Conservation (phyloP, 2,329 filamentous ascomycete genomes). For the Ophiostoma tasmaniense region DNA sequence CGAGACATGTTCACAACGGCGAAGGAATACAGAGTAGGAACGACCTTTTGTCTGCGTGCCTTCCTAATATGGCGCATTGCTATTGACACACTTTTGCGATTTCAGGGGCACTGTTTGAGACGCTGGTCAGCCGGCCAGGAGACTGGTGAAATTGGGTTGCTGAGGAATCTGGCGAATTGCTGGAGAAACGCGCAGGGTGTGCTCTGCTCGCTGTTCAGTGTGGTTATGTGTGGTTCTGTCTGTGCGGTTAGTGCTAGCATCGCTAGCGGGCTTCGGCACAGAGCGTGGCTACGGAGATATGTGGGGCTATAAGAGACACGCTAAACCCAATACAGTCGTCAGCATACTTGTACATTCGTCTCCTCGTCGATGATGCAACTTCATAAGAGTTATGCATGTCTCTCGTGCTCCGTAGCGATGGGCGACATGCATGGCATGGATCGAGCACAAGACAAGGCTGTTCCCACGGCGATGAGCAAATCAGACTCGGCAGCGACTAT, state of each 20-base stretch:
- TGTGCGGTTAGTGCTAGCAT: not conserved
- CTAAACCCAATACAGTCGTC: not conserved
- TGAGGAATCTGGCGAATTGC: slow-evolving; percentile 16
- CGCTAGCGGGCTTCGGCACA: slow-evolving; percentile 9
- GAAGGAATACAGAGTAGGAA: too few species aligned
- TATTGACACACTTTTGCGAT: not conserved
- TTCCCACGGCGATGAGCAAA: slow-evolving; percentile 11
- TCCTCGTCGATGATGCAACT: not conserved
- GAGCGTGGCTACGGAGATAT: slow-evolving; percentile 8
- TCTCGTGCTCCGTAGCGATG: not conserved
- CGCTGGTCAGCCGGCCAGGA: not conserved
- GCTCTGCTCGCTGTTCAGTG: not conserved
- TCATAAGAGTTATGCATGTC: not conserved
- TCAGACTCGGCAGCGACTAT: not conserved
- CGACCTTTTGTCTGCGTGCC: not conserved
- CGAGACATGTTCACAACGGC: not conserved
- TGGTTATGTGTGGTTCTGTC: not conserved
- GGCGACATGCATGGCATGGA: not conserved
- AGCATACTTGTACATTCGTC: not conserved
- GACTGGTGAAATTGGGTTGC: not conserved
- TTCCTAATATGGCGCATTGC: not conserved
- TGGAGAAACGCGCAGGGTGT: slow-evolving; percentile 11
- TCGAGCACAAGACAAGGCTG: slow-evolving; percentile 1
- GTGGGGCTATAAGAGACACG: not conserved
- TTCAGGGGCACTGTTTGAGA: not conserved